Base-by-base conservation (phyloP, 2,329 filamentous ascomycete species). In the Aspergillus tubingensis region DNA sequence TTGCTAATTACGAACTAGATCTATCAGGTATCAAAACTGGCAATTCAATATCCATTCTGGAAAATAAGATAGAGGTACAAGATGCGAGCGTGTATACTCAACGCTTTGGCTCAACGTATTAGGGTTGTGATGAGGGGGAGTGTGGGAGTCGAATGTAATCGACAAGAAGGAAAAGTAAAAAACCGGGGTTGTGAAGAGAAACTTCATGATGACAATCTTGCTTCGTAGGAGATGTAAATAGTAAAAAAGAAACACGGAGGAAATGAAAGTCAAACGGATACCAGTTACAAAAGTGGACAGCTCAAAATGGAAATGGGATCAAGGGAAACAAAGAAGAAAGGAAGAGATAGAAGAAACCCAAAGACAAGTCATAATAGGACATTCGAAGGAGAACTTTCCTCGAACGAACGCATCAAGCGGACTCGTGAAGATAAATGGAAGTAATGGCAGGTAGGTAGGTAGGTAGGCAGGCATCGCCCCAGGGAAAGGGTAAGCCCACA, bases 381-480 rank as follows among this genome's bases (percentile, higher is more conserved):
- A 55, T 47, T 47, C 39, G 39, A 36, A 36, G 32, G 32, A 36
- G 4, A 47, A 36, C 19, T n/a, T n/a, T 55, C 39, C 17, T 55
- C 39, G 17, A 55, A 43, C 25, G 23, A 55, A 47, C 53, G 27
- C 53, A 32, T 55, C 53, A 47, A 55, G 53, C 25, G 43, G 53
- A 44, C 23, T 47, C 39, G 53, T 36, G 39, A 23, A 17, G 19
- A 38, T 30, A n/a, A 50, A 50, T 30, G 25, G 15, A 19, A 39
- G 39, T 44, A 19, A 47, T 27, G 39, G 21, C 25, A 32, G 51
- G 23, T 53, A 36, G n/a, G 15, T 13, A 32, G 51, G 23, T 53
- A 36, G n/a, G 15, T 13, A 44, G 38, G 27, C 30, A 57, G 38
- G 27, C 30, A 57, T 21, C 8, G 25, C 43, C 39, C 32, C 10